Evolutionary conservation across 371 early-diverging fungal species (phyloP).

Genomic region (Mortierella sp.): DNA sequence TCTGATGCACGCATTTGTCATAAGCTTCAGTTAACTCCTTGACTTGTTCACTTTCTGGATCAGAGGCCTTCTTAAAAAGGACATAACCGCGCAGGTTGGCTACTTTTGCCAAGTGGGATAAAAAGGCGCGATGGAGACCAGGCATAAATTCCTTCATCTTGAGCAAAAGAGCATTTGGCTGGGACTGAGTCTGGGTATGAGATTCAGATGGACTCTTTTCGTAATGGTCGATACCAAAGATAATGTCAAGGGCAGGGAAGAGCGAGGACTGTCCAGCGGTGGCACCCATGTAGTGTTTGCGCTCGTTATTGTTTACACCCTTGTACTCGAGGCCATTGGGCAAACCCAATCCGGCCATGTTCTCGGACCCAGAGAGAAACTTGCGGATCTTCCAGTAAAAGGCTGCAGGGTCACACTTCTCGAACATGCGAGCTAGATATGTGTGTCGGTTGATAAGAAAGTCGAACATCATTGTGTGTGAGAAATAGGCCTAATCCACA

Average conservation of each 20-base stretch:
- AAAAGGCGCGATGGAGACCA: constrained; percentile 80
- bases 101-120: constrained; percentile 75
- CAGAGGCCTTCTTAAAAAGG: constrained; percentile 51
- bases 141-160: constrained; percentile 95
- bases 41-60: constrained; percentile 19
- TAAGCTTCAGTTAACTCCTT: constrained; percentile 61
- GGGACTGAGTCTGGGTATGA: not conserved
- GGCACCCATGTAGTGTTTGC: constrained; percentile 78
- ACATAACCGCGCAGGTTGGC: constrained; percentile 67
- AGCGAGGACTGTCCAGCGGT: constrained; percentile 94
- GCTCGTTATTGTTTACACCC: constrained; percentile 77
- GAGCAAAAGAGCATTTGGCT: constrained; percentile 58
- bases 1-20: constrained; percentile 78
- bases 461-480: no score
- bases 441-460: not conserved
- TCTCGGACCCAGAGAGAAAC: constrained; percentile 91
- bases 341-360: constrained; percentile 81
- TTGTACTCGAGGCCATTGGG: constrained; percentile 88
- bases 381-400: constrained; percentile 93
- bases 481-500: no score
- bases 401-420: constrained; percentile 90
- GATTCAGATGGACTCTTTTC: constrained; percentile 55
- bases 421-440: constrained; percentile 82
- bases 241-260: constrained; percentile 90
- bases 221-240: constrained; percentile 86